phyloP scores from a whole-genome alignment of 257 asterid species.

The Datura wrightii region DNA sequence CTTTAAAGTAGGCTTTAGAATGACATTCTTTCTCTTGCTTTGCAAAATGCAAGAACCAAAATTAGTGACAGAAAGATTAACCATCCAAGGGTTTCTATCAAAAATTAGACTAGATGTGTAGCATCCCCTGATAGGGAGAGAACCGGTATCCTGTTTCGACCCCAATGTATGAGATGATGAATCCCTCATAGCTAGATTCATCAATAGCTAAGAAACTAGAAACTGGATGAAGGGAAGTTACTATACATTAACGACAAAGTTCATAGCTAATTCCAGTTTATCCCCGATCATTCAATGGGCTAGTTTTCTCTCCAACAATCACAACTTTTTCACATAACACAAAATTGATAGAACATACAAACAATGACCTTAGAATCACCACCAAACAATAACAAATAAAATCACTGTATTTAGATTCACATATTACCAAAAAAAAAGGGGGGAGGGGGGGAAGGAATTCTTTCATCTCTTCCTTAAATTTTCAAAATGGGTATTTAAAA shows the following conservation, averaged over 20 bases:
- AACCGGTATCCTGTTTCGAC: neutral
- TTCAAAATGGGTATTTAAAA: neutral
- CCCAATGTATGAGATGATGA: too few relatives aligned
- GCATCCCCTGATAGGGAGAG: constrained; percentile 28
- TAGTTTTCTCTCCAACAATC: neutral
- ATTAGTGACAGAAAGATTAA: constrained; percentile 4
- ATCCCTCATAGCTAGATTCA: too few relatives aligned
- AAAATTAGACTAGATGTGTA: constrained; percentile 31
- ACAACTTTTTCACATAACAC: neutral
- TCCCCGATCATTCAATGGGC: neutral
- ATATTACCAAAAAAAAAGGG: too few relatives aligned
- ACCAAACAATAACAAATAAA: neutral
- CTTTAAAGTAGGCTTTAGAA: neutral
- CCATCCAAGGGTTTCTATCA: neutral
- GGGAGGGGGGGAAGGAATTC: too few relatives aligned
- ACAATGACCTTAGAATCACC: neutral
- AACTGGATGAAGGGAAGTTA: too few relatives aligned
- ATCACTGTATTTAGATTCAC: neutral
- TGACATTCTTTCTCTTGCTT: constrained; percentile 15
- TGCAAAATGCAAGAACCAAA: constrained; percentile 65
- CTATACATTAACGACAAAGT: neutral
- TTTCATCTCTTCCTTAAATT: neutral
- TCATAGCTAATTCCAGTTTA: too few relatives aligned
- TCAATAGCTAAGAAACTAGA: too few relatives aligned
- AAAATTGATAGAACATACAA: neutral